Evolutionary conservation across 2,329 filamentous ascomycete species (phyloP).

Genomic region (Ophiosphaerella narmari): DNA sequence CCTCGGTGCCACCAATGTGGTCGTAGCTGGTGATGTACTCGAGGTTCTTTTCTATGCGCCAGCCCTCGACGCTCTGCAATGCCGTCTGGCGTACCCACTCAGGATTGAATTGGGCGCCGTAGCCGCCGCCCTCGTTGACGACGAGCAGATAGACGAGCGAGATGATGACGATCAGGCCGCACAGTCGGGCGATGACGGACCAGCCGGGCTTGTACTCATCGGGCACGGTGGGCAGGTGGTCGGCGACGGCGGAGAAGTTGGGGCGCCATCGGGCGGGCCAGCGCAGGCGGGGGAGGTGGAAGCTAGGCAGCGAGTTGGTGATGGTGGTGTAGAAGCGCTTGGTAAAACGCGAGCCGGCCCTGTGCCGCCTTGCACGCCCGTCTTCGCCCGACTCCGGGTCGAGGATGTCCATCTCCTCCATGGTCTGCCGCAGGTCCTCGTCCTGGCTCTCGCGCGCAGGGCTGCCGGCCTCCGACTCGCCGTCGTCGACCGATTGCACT

Average conservation of each 20-base stretch:
- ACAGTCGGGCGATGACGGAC: conserved; percentile 72
- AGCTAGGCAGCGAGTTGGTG: conserved; percentile 61
- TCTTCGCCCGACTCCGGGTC: conserved; percentile 43
- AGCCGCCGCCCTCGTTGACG: conserved; percentile 70
- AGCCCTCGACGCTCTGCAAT: conserved; percentile 71
- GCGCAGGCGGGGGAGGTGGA: conserved; percentile 54
- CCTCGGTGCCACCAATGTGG: conserved; percentile 92
- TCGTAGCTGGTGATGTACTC: conserved; percentile 80
- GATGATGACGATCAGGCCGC: conserved; percentile 76
- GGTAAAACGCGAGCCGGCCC: conserved; percentile 51
- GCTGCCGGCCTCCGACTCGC: conserved; percentile 53
- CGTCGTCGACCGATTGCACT: conserved; percentile 77
- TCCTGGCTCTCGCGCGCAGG: conserved; percentile 60
- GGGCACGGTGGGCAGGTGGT: conserved; percentile 49
- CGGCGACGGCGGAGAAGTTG: conserved; percentile 31
- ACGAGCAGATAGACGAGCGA: conserved; percentile 83
- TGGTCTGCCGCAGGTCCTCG: conserved; percentile 70
- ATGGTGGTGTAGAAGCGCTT: conserved; percentile 62
- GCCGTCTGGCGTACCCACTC: conserved; percentile 79
- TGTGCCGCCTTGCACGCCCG: conserved; percentile 32
- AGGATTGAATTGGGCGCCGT: conserved; percentile 75
- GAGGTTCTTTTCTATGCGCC: conserved; percentile 67
- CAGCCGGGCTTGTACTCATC: conserved; percentile 59
- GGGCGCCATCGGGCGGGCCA: conserved; percentile 31
- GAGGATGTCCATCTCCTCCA: conserved; percentile 69